Evolutionary conservation across 148 eudicot genomes (phyloP).

Genomic region (Salicornia ramosissima): DNA sequence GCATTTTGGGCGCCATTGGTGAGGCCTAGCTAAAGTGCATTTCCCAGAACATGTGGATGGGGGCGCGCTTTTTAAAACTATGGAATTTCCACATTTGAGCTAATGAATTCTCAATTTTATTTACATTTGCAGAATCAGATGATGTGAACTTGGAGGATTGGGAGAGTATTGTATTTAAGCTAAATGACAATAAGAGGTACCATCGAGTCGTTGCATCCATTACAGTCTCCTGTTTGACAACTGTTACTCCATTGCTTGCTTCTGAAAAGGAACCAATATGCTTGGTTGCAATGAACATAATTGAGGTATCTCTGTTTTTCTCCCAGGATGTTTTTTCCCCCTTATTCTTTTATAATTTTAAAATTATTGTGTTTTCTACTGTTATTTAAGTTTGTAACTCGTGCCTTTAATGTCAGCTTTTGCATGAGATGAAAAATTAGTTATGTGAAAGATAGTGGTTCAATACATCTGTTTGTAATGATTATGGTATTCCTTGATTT

Average conservation of each 20-base stretch:
- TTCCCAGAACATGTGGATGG: no score
- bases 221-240: slow-evolving; percentile 63
- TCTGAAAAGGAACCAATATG: slow-evolving; percentile 56
- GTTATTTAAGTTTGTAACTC: neutral
- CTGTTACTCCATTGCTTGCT: slow-evolving; percentile 71
- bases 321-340: neutral
- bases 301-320: slow-evolving; percentile 50
- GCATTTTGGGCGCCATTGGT: no score
- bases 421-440: no score
- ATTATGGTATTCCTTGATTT: neutral
- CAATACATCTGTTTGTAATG: no score
- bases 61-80: no score
- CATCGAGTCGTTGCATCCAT: slow-evolving; percentile 81
- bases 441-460: no score
- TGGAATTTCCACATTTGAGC: no score
- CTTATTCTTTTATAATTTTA: neutral
- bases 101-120: neutral
- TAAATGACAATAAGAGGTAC: slow-evolving; percentile 74
- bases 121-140: slow-evolving; percentile 26
- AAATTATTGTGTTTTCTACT: neutral
- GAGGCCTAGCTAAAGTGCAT: no score
- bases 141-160: slow-evolving; percentile 46
- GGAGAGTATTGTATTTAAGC: slow-evolving; percentile 58
- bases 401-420: neutral
- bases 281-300: slow-evolving; percentile 63